These are phyloP conservation scores for Umbilicaria muhlenbergii DNA, from an alignment of 495 filamentous ascomycete genomes.

Conservation along the genomic window DNA sequence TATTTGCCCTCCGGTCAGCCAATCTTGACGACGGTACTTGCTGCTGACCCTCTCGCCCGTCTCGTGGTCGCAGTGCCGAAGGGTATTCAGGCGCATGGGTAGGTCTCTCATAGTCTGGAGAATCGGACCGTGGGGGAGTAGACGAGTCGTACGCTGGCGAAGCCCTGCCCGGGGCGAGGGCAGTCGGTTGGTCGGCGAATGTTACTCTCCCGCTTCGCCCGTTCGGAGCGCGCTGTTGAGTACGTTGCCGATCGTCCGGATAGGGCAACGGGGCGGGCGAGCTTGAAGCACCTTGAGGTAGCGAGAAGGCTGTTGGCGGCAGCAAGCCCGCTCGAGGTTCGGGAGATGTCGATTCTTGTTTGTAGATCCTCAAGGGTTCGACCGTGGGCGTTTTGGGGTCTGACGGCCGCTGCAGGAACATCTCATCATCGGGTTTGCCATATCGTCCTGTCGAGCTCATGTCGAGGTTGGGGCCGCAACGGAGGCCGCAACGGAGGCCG, in stretches of 20 bases:
- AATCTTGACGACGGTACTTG: slow-evolving; percentile 32
- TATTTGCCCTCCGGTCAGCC: slow-evolving; percentile 57
- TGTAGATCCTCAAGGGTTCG: slow-evolving; percentile 75
- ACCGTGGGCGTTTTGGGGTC: slow-evolving; percentile 53
- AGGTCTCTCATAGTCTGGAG: slow-evolving; percentile 17
- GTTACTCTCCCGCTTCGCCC: slow-evolving; percentile 14
- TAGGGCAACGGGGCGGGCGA: slow-evolving; percentile 56
- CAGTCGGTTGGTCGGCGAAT: slow-evolving; percentile 6
- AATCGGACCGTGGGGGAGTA: slow-evolving; percentile 18
- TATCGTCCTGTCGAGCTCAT: slow-evolving; percentile 20
- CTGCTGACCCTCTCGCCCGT: slow-evolving; percentile 30
- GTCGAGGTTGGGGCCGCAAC: slow-evolving; percentile 2
- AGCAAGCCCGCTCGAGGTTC: slow-evolving; percentile 31
- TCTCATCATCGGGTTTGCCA: slow-evolving; percentile 53
- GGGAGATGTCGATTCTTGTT: slow-evolving; percentile 40
- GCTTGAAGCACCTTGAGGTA: slow-evolving; percentile 46
- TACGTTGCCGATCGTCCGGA: slow-evolving; percentile 52
- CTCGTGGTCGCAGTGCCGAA: slow-evolving; percentile 28
- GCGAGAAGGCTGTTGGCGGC: slow-evolving; percentile 29
- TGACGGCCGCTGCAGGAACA: slow-evolving; percentile 51
- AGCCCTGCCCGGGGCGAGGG: slow-evolving; percentile 11
- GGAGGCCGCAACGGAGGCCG: slow-evolving; percentile 5
- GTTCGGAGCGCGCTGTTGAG: slow-evolving; percentile 17
- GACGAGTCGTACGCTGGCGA: slow-evolving; percentile 13
- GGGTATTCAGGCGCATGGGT: slow-evolving; percentile 23